Evolutionary conservation across 768 basidiomycete species (phyloP), one percentile per base, ranked within the genome.

Genomic region (Porpolomopsis calyptriformis): DNA sequence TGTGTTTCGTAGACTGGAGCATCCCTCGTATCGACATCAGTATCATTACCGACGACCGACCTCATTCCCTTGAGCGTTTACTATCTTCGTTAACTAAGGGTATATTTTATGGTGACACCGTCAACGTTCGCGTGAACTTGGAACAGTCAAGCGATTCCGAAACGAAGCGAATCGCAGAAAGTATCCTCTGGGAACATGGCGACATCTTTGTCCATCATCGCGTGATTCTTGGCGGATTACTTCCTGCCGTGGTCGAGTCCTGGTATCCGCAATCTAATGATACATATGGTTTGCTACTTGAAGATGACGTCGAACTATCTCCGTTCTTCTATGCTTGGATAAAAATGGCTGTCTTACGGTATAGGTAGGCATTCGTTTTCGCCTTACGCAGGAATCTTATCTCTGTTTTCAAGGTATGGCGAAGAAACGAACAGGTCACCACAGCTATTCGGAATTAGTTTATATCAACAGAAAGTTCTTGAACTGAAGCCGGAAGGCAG

Each of bases 231-330:
- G 88, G 79, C 2, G 89, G 88, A 3, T 68, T 92, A 16, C 73
- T 92, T 45, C 72, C 85, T 2, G 85, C 89, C 4, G 78, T 93
- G 11, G 82, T 90, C 11, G 89, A 91, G 62, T 85, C 86, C 4
- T 93, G 90, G 88, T 92, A 87, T 57, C 89, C 90, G 4, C 62
- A 67, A 20, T 70, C 72, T 24, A 73, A 87, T 49, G 65, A 91
- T 53, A 75, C 78, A 1, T 90, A 89, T 57, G 88, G 83, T 5
- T 58, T 92, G 16, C 63, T 92, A 16, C 72, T 92, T 18, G 89
- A 91, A 60, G 89, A 92, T 55, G 89, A 93, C 57, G 70, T 89
- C 8, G 90, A 93, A 57, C 61, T 91, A 6, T 90, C 86, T 7
- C 83, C 87, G 1, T 58, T 89, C 22, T 88, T 85, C 60, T 91